These are phyloP conservation scores for Sporisorium iseilematis-ciliati DNA, from an alignment of 1,284 basidiomycete species.

Conservation along the genomic window DNA sequence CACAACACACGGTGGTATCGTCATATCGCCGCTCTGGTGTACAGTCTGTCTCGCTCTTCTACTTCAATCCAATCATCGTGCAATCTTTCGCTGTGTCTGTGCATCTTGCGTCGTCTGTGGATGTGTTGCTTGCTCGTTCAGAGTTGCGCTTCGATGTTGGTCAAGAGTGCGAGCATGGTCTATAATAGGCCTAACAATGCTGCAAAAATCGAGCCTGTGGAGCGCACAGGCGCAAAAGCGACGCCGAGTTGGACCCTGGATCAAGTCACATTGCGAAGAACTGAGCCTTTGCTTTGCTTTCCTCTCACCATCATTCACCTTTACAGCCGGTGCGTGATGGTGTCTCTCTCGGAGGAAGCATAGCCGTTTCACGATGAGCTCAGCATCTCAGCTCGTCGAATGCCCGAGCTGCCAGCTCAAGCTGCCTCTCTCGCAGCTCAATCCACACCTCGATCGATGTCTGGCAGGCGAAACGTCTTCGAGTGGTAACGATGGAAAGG, in stretches of 20 bases:
- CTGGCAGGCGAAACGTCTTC: slow-evolving; percentile 25
- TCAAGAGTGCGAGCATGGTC: not conserved
- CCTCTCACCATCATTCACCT: not conserved
- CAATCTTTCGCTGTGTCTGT: too few species aligned
- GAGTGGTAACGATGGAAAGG: slow-evolving; percentile 6
- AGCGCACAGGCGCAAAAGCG: slow-evolving; percentile 5
- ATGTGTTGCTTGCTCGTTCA: too few species aligned
- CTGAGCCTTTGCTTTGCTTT: slow-evolving; percentile 6
- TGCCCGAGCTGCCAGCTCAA: slow-evolving; percentile 57
- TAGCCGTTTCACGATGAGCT: slow-evolving; percentile 20
- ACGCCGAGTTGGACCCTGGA: slow-evolving; percentile 3
- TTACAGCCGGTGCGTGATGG: not conserved
- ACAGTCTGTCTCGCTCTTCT: too few species aligned
- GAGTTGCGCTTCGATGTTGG: not conserved
- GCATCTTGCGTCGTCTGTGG: too few species aligned
- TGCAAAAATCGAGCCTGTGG: not conserved
- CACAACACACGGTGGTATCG: too few species aligned
- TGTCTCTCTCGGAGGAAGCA: not conserved
- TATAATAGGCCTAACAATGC: not conserved
- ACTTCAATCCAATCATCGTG: too few species aligned
- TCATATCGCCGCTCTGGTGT: too few species aligned
- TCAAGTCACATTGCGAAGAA: not conserved
- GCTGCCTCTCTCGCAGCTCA: slow-evolving; percentile 56
- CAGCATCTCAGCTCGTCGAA: slow-evolving; percentile 45
- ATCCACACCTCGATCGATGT: slow-evolving; percentile 63